Evolutionary conservation across 257 asterid genomes (phyloP).

Genomic region (Ballota nigra): DNA sequence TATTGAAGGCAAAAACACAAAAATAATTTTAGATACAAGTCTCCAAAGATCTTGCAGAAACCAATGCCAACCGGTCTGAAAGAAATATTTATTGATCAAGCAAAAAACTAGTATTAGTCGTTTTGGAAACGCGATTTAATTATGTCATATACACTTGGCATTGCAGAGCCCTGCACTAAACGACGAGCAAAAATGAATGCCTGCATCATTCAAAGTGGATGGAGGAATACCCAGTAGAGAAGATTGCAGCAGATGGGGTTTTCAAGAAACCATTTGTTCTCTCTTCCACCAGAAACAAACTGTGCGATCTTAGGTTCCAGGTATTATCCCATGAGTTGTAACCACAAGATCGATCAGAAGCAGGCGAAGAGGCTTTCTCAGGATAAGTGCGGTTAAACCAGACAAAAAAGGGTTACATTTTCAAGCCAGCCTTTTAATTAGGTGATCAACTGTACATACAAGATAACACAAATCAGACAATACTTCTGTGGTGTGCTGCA

Average conservation of each 20-base stretch:
- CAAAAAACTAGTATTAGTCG: too few relatives aligned
- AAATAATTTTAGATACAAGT: too few relatives aligned
- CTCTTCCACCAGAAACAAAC: too few relatives aligned
- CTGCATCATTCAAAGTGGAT: too few relatives aligned
- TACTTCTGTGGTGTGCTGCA: not conserved
- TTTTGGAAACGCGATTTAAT: too few relatives aligned
- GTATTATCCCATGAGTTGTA: not conserved
- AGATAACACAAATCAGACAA: not conserved
- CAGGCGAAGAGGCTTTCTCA: not conserved
- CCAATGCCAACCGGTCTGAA: not conserved
- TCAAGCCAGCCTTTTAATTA: not conserved
- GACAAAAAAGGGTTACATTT: not conserved
- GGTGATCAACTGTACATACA: constrained; percentile 16
- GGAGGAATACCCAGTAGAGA: too few relatives aligned
- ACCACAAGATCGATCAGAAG: not conserved
- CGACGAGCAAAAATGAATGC: too few relatives aligned
- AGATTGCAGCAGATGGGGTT: too few relatives aligned
- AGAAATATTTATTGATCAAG: too few relatives aligned
- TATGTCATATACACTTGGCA: too few relatives aligned
- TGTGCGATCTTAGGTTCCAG: not conserved
- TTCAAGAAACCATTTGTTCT: too few relatives aligned
- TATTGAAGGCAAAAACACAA: not conserved
- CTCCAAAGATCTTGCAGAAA: not conserved
- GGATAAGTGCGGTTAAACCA: not conserved
- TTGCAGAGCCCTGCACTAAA: too few relatives aligned